phyloP scores from a whole-genome alignment of 2,329 filamentous ascomycete species.

The Claviceps lovelessii region DNA sequence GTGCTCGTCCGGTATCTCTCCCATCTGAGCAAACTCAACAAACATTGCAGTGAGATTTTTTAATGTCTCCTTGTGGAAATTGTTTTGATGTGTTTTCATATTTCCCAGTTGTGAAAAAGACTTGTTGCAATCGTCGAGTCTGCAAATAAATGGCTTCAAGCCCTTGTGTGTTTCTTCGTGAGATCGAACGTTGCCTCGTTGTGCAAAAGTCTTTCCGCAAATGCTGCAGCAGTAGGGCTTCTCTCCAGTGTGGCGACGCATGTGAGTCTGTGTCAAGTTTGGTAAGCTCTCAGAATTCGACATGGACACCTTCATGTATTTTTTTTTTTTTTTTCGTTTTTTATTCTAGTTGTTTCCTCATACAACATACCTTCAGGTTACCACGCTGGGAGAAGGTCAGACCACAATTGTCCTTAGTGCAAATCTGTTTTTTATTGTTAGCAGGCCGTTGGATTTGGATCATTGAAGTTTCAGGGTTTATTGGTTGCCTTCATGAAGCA shows the following conservation, averaged over 20 bases:
- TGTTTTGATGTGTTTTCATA: slow-evolving; percentile 91
- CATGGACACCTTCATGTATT: neutral
- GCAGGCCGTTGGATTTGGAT: too few relatives aligned
- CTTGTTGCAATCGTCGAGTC: slow-evolving; percentile 72
- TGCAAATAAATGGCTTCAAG: slow-evolving; percentile 67
- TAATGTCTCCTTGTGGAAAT: slow-evolving; percentile 70
- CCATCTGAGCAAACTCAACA: slow-evolving; percentile 44
- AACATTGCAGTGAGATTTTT: slow-evolving; percentile 58
- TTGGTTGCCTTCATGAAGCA: neutral
- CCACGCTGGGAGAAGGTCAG: slow-evolving; percentile 79
- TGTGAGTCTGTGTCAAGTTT: slow-evolving; percentile 49
- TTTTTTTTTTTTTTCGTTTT: neutral
- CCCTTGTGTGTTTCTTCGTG: slow-evolving; percentile 71
- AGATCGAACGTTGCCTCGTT: slow-evolving; percentile 71
- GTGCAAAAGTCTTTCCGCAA: slow-evolving; percentile 72
- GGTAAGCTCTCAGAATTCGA: neutral
- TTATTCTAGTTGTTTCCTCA: too few relatives aligned
- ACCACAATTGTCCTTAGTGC: slow-evolving; percentile 57
- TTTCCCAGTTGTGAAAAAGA: slow-evolving; percentile 84
- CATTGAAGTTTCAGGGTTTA: neutral
- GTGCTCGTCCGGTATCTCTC: slow-evolving; percentile 45
- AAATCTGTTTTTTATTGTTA: slow-evolving; percentile 30
- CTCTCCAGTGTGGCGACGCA: slow-evolving; percentile 75
- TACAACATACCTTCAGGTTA: slow-evolving; percentile 61
- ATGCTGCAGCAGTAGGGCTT: slow-evolving; percentile 67